Conservation (phyloP, 2,329 filamentous ascomycete species). For the Pseudocercospora eumusae region DNA sequence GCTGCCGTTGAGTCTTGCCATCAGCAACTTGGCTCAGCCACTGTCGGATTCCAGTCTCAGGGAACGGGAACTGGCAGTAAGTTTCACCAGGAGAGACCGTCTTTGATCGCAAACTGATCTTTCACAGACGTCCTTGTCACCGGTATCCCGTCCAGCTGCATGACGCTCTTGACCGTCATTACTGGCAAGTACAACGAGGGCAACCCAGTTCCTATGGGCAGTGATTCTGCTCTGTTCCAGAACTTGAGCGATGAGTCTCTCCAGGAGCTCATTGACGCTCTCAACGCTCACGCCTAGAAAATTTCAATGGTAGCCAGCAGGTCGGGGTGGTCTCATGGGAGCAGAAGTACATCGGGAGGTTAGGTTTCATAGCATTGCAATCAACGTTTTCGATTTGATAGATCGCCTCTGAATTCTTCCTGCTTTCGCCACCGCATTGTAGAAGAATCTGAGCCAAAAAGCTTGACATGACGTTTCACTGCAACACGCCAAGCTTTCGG, state of each 20-base stretch:
- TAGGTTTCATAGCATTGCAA: background rate
- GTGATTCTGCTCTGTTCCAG: background rate
- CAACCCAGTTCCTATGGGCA: conserved; percentile 4
- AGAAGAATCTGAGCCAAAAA: background rate
- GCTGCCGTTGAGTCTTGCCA: background rate
- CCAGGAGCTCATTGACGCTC: background rate
- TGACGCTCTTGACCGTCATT: background rate
- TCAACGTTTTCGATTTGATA: background rate
- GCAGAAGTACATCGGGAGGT: background rate
- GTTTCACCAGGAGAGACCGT: background rate
- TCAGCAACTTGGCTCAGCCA: background rate
- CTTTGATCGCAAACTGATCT: background rate
- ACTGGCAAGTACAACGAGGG: conserved; percentile 1
- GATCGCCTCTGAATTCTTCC: background rate
- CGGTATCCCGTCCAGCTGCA: background rate
- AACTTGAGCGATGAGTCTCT: background rate
- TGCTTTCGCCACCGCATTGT: background rate
- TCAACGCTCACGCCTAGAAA: background rate
- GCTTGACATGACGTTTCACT: background rate
- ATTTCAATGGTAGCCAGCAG: background rate
- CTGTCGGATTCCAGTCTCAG: background rate
- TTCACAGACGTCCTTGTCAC: background rate
- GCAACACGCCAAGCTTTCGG: background rate
- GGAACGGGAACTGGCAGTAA: background rate
- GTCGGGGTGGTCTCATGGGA: background rate